Conservation (phyloP, 1,139 yeast genomes). For the Entelexis paramagnoliae region DNA sequence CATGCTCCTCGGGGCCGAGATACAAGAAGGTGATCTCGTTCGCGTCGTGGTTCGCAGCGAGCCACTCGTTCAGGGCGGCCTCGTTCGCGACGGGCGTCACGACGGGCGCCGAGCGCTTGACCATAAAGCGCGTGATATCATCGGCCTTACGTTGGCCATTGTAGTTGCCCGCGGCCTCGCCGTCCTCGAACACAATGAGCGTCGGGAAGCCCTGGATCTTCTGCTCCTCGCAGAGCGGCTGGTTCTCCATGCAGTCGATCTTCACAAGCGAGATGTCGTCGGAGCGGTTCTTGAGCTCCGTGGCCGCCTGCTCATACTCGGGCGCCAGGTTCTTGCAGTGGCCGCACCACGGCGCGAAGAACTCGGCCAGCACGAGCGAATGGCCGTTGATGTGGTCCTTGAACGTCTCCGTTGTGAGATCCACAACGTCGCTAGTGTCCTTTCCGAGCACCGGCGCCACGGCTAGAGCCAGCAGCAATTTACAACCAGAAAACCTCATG, state of each 20-base stretch:
- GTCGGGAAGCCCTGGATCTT: constrained; percentile 89
- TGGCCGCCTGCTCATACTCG: constrained; percentile 79
- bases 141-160: constrained; percentile 76
- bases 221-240: constrained; percentile 62
- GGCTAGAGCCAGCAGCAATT: constrained; percentile 12
- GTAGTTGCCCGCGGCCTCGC: constrained; percentile 39
- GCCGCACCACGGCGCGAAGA: constrained; percentile 99
- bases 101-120: constrained; percentile 72
- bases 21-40: constrained; percentile 40
- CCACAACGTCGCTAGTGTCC: constrained; percentile 79
- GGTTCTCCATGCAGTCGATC: constrained; percentile 84
- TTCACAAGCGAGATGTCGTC: constrained; percentile 72
- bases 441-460: constrained; percentile 35
- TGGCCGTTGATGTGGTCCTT: constrained; percentile 55
- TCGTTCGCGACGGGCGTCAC: constrained; percentile 47
- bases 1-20: constrained; percentile 32
- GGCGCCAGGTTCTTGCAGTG: constrained; percentile 95
- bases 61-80: constrained; percentile 38
- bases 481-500: neutral
- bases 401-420: constrained; percentile 55
- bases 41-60: constrained; percentile 30
- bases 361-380: constrained; percentile 82
- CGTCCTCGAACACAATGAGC: constrained; percentile 70
- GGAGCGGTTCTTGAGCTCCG: constrained; percentile 42
- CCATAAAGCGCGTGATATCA: constrained; percentile 69